Conservation (phyloP, 495 filamentous ascomycete species). For the Penicillium alfredii region DNA sequence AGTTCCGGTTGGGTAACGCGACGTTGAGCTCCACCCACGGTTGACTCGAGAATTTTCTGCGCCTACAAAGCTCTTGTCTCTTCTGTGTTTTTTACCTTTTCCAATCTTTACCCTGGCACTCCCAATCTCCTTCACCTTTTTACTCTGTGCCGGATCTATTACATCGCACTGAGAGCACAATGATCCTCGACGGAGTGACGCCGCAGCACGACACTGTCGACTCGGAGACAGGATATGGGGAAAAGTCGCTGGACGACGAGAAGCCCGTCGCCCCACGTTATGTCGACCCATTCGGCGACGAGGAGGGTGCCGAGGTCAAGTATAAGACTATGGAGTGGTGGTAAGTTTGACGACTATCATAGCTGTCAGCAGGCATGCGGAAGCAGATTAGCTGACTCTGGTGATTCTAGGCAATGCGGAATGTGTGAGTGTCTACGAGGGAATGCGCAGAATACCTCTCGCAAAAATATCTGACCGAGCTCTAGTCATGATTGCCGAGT, state of each 20-base stretch:
- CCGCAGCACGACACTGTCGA: conserved; percentile 16
- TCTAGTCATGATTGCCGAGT: conserved; percentile 60
- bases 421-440: too few species aligned
- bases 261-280: conserved; percentile 33
- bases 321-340: conserved; percentile 47
- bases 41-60: not conserved
- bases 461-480: conserved; percentile 1
- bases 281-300: conserved; percentile 40
- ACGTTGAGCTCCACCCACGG: not conserved
- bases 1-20: not conserved
- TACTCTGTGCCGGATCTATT: too few species aligned
- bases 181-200: conserved; percentile 19
- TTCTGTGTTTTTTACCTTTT: not conserved
- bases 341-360: conserved; percentile 18
- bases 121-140: not conserved
- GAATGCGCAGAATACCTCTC: conserved; percentile 2
- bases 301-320: conserved; percentile 39
- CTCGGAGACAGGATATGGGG: conserved; percentile 17
- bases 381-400: conserved; percentile 4
- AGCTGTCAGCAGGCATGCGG: too few species aligned
- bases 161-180: too few species aligned
- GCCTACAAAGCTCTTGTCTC: not conserved
- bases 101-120: too few species aligned
- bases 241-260: conserved; percentile 17
- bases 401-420: conserved; percentile 29